A percentile compares a stretch with the other conserved stretches of the same genome.
Conservation (phyloP, 2,329 filamentous ascomycete genomes). For the Phaeophleospora eucalypticola region DNA sequence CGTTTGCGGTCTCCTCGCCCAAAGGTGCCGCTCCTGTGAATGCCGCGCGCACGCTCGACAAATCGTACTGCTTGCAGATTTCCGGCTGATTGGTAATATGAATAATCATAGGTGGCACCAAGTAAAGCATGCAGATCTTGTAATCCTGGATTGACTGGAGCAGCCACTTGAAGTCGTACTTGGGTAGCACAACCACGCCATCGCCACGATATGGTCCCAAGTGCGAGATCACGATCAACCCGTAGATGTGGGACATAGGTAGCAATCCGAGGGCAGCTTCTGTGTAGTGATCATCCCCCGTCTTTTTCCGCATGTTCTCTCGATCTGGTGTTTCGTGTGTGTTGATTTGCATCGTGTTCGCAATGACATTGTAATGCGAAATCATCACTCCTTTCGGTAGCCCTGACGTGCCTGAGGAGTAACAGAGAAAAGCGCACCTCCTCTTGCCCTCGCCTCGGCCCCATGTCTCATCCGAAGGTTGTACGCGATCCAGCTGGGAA, state of each 20-base stretch:
- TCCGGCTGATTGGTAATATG: slow-evolving; percentile 64
- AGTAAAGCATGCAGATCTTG: slow-evolving; percentile 62
- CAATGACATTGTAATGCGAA: slow-evolving; percentile 72
- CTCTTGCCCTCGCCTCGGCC: slow-evolving; percentile 60
- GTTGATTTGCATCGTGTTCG: slow-evolving; percentile 64
- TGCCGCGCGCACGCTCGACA: slow-evolving; percentile 61
- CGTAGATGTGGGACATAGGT: slow-evolving; percentile 79
- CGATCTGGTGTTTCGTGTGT: slow-evolving; percentile 47
- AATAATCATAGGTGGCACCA: slow-evolving; percentile 81
- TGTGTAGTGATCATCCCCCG: slow-evolving; percentile 36
- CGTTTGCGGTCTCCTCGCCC: slow-evolving; percentile 66
- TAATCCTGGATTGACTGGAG: slow-evolving; percentile 62
- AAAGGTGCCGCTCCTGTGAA: slow-evolving; percentile 77
- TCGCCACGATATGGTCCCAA: slow-evolving; percentile 66
- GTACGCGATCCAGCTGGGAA: slow-evolving; percentile 48
- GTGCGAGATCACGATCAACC: slow-evolving; percentile 67
- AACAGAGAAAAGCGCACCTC: slow-evolving; percentile 72
- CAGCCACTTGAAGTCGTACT: slow-evolving; percentile 67
- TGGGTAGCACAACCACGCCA: slow-evolving; percentile 66
- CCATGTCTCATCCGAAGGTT: slow-evolving; percentile 53
- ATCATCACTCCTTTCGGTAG: slow-evolving; percentile 74
- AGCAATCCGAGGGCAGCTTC: slow-evolving; percentile 64
- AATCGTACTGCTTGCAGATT: slow-evolving; percentile 62
- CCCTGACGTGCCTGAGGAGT: slow-evolving; percentile 75
- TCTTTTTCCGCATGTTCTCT: slow-evolving; percentile 26